phyloP scores from a whole-genome alignment of 257 asterid species.

The Henckelia pumila region DNA sequence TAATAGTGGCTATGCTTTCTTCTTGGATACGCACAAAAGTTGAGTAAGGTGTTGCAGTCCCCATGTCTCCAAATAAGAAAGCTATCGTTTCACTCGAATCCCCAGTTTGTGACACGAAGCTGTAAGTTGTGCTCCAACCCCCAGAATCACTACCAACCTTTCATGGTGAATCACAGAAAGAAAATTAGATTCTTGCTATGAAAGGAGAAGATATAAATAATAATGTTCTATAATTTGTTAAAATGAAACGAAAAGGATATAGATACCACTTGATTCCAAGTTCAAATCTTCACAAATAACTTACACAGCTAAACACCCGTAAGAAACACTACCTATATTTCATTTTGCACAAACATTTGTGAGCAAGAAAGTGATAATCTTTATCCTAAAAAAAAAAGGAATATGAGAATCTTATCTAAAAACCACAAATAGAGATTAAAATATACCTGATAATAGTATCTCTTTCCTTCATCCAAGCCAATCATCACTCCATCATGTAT shows the following conservation, averaged over 20 bases:
- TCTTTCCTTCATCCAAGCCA: conserved; percentile 56
- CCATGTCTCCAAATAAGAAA: conserved; percentile 96
- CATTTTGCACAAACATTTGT: neutral
- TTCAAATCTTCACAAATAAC: neutral
- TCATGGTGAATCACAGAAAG: conserved; percentile 19
- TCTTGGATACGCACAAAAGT: conserved; percentile 71
- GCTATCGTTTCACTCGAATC: conserved; percentile 64
- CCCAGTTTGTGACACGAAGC: conserved; percentile 58
- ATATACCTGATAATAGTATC: conserved; percentile 69
- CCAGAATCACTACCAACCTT: conserved; percentile 86
- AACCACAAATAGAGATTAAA: neutral
- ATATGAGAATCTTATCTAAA: neutral
- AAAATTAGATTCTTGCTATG: neutral
- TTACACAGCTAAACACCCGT: neutral
- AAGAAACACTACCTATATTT: no score
- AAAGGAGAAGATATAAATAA: neutral
- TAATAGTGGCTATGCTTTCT: conserved; percentile 72
- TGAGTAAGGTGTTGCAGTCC: conserved; percentile 78
- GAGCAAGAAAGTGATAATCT: neutral
- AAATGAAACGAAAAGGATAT: no score
- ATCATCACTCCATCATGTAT: conserved; percentile 81
- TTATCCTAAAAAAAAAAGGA: no score
- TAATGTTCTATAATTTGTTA: neutral
- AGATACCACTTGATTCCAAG: no score
- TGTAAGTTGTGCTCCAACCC: conserved; percentile 69